phyloP scores from a whole-genome alignment of 148 eudicot genomes.

The Camellia japonica region DNA sequence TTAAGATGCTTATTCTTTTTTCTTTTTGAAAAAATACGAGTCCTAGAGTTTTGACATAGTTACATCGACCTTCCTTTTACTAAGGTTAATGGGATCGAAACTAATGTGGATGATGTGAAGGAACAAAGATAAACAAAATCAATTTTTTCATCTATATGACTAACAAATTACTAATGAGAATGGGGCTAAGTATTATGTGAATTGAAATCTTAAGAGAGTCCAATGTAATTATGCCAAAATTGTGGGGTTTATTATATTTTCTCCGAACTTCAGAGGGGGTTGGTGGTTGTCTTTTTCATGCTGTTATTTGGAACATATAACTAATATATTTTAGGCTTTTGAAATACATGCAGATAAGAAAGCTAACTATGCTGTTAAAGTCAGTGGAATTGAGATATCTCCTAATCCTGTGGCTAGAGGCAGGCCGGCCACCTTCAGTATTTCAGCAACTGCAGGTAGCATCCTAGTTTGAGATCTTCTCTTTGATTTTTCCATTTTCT shows the following conservation, averaged over 20 bases:
- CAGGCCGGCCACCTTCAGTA: conserved; percentile 44
- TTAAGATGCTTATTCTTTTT: neutral
- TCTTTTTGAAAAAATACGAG: too few relatives aligned
- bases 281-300: neutral
- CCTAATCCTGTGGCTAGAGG: conserved; percentile 65
- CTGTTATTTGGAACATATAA: neutral
- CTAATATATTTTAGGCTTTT: conserved; percentile 3
- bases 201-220: too few relatives aligned
- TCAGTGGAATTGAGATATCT: conserved; percentile 54
- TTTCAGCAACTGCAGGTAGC: conserved; percentile 53
- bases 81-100: too few relatives aligned
- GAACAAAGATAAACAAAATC: too few relatives aligned
- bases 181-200: too few relatives aligned
- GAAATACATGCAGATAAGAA: conserved; percentile 46
- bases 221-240: too few relatives aligned
- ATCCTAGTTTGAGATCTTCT: neutral
- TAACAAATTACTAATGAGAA: too few relatives aligned
- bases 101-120: too few relatives aligned
- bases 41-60: too few relatives aligned
- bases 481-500: neutral
- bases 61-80: too few relatives aligned
- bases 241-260: too few relatives aligned
- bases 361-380: conserved; percentile 51
- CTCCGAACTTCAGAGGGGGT: neutral
- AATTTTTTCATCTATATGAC: too few relatives aligned